Evolutionary conservation across 2,329 filamentous ascomycete species (phyloP).

Genomic region (Cercospora sp.): DNA sequence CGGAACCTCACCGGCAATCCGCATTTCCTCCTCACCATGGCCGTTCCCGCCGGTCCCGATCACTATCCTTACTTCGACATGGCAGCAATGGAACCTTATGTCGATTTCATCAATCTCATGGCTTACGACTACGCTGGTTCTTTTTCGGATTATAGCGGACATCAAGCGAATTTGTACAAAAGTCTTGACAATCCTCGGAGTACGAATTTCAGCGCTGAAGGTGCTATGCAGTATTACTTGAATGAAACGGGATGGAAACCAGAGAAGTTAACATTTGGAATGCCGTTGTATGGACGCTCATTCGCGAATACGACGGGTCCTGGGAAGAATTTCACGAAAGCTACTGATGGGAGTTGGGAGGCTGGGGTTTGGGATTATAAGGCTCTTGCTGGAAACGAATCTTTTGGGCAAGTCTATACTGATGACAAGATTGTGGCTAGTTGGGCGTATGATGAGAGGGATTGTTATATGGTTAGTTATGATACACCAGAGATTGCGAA

Average conservation of each 20-base stretch:
- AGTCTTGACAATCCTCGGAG: constrained; percentile 56
- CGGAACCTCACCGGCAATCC: constrained; percentile 29
- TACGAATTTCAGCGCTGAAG: constrained; percentile 75
- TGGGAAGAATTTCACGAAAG: constrained; percentile 66
- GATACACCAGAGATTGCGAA: constrained; percentile 65
- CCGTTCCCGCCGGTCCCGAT: constrained; percentile 44
- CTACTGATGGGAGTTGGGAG: constrained; percentile 80
- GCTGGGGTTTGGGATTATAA: constrained; percentile 62
- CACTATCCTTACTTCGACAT: constrained; percentile 46
- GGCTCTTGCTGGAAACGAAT: constrained; percentile 58
- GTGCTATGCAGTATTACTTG: constrained; percentile 70
- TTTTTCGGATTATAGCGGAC: constrained; percentile 54
- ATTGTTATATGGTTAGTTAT: constrained; percentile 72
- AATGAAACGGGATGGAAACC: constrained; percentile 55
- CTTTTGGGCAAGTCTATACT: constrained; percentile 62
- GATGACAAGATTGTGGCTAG: constrained; percentile 67
- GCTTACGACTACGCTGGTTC: constrained; percentile 64
- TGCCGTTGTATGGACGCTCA: constrained; percentile 80
- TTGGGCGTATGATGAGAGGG: constrained; percentile 69
- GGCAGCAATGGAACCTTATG: constrained; percentile 39
- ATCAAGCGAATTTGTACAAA: constrained; percentile 74
- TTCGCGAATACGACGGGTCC: constrained; percentile 76
- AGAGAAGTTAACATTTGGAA: constrained; percentile 77
- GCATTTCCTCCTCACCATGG: constrained; percentile 46
- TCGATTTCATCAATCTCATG: constrained; percentile 53